These are phyloP conservation scores for Teratosphaeria zuluensis DNA, from an alignment of 2,329 filamentous ascomycete genomes.

Conservation along the genomic window DNA sequence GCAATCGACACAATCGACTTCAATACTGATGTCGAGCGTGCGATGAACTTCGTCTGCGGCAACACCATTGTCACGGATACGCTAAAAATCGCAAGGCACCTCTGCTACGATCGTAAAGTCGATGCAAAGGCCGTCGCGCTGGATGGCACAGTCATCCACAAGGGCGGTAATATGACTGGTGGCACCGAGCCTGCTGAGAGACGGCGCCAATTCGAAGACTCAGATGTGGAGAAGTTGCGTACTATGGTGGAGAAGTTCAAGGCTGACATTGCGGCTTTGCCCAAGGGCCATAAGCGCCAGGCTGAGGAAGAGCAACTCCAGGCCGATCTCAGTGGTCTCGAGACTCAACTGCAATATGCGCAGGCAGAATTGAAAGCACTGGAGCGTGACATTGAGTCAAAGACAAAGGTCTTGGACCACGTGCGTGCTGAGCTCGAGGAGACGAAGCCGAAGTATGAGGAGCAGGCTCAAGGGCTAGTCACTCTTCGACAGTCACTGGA, in stretches of 20 bases:
- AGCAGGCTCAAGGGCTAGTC: conserved; percentile 61
- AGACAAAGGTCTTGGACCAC: conserved; percentile 69
- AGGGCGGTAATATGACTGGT: conserved; percentile 93
- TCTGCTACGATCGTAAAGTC: conserved; percentile 75
- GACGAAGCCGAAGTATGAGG: conserved; percentile 65
- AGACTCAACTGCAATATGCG: conserved; percentile 62
- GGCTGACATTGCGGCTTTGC: conserved; percentile 69
- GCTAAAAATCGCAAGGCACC: conserved; percentile 73
- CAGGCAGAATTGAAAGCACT: conserved; percentile 69
- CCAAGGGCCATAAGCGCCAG: conserved; percentile 65
- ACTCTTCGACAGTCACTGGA: conserved; percentile 48
- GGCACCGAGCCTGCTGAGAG: conserved; percentile 70
- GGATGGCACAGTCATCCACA: conserved; percentile 94
- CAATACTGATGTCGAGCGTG: conserved; percentile 76
- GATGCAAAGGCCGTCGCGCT: conserved; percentile 90
- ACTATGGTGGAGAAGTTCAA: conserved; percentile 65
- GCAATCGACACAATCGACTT: conserved; percentile 97
- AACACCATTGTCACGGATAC: conserved; percentile 91
- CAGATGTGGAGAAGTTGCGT: conserved; percentile 76
- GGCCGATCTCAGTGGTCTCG: conserved; percentile 67
- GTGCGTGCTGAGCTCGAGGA: conserved; percentile 64
- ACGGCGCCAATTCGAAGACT: conserved; percentile 70
- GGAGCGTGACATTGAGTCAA: conserved; percentile 74
- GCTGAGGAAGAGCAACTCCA: conserved; percentile 72
- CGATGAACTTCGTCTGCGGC: conserved; percentile 89